Evolutionary conservation across 495 filamentous ascomycete species (phyloP).

Genomic region (Emericellopsis terricola): DNA sequence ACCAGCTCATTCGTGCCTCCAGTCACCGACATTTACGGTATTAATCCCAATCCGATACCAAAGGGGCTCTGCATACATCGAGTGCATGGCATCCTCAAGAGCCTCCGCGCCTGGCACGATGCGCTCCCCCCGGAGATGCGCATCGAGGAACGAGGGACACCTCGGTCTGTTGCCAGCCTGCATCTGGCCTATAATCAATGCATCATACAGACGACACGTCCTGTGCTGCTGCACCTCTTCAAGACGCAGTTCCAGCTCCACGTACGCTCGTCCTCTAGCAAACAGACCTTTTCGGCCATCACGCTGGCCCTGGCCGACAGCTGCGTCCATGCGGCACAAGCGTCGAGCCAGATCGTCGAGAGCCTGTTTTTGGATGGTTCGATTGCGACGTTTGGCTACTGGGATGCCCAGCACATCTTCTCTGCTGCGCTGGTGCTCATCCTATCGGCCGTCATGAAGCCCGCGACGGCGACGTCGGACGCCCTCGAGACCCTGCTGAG

Average conservation of each 20-base stretch:
- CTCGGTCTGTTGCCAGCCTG: neutral
- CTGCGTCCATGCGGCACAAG: conserved; percentile 27
- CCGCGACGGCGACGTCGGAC: neutral
- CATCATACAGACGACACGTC: conserved; percentile 31
- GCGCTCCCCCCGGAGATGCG: neutral
- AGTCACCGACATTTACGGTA: neutral
- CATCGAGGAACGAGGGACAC: neutral
- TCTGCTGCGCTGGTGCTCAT: conserved; percentile 29
- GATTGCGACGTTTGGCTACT: conserved; percentile 30
- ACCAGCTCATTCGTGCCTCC: too few species aligned
- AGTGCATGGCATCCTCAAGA: neutral
- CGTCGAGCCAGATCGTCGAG: neutral
- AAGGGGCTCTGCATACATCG: neutral
- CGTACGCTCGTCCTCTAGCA: conserved; percentile 17
- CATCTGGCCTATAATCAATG: conserved; percentile 23
- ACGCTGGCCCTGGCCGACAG: conserved; percentile 28
- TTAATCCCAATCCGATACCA: neutral
- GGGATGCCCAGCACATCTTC: conserved; percentile 31
- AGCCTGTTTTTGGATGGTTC: neutral
- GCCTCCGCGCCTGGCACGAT: neutral
- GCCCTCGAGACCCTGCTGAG: neutral
- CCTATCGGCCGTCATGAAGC: conserved; percentile 10
- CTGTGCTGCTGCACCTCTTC: conserved; percentile 27
- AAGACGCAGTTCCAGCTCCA: conserved; percentile 9
- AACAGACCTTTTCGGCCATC: conserved; percentile 12